Evolutionary conservation across 768 basidiomycete genomes (phyloP), one percentile per base, ranked within the genome.

Genomic region (Tricholoma flavovirens): DNA sequence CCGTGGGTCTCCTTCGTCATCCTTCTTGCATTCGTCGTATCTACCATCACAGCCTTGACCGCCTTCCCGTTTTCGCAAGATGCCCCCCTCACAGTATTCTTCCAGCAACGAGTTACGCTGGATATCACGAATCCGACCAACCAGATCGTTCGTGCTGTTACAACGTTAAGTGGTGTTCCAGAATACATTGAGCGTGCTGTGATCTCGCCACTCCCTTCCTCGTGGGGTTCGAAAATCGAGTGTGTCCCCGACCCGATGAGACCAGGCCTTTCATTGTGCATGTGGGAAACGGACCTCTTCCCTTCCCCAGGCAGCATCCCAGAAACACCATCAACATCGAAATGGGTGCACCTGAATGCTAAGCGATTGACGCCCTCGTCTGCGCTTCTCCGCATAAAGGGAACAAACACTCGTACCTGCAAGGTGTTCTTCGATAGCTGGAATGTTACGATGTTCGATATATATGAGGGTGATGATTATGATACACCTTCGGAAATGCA

Each of bases 81-180:
- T 17, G 67, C 78, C 4, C 88, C 87, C 0, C 70, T 90, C 64
- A 90, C 88, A 59, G 69, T 90, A 1, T 88, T 76, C 69, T 92
- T 90, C 75, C 76, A 77, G 49, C 89, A 91, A 65, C 73, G 65
- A 1, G 72, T 88, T 19, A 15, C 19, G 15, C 19, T 51, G 24
- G 50, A 51, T 51, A 5, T 51, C 6, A 17, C 33, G 15, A 33
- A 51, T 1, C n/a, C 50, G 17, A 21, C 11, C 33, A 35, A 35
- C 36, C 33, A 36, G 19, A 36, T 36, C 17, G 32, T 35, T 21
- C 32, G 50, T 17, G 50, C 50, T 17, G 32, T 51, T 8, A 51
- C 50, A 8, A 35, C 19, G 5, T 4, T 51, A 8, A 51, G 32
- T 21, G 50, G 50, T 10, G 22, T 51, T 19, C 50, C 50, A 12